Evolutionary conservation across 495 filamentous ascomycete species (phyloP), one percentile per base, ranked within the genome.

Genomic region (Daldinia concentrica): DNA sequence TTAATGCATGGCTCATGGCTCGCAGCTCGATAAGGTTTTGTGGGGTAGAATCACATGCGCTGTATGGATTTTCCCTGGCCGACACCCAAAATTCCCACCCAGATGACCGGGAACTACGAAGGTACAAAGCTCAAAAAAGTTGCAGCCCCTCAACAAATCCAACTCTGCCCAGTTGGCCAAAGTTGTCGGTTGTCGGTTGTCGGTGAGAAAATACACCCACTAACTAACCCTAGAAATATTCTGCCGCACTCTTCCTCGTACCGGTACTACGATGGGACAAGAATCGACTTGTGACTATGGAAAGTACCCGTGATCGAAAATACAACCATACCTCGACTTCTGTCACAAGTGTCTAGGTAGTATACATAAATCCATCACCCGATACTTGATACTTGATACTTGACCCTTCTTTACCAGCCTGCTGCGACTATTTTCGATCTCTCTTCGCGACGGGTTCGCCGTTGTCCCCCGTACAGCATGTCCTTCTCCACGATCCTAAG

Each of bases 401-500:
- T 32, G 50, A 68, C 43, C 19, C 30, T 60, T 34, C 57, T 11
- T 24, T 63, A 29, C 29, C 34, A 19, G 22, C 19, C 45, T 45
- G 9, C 51, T 57, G 29, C 29, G 27, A 48, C 14, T 39, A 58
- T 4, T 32, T 14, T 45, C 54, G 24, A n/a, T 7, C 17, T 32
- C 54, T 34, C 52, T 32, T 34, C 29, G 54, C 59, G 39, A 72
- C 64, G 19, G 12, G 15, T 24, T 34, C 37, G 70, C 70, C 57
- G 12, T 62, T 73, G 64, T 36, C 29, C 52, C 36, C 9, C 19
- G 34, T 22, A 66, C 69, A 74, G 57, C 48, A 75, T 77, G 75
- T 75, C 75, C 65, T 59, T 85, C 48, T 68, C 81, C 57, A 69
- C 73, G 41, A 81, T 79, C 76, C 48, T 89, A 57, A 79, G 79